Percentiles rank a stretch among this genome's conserved stretches.
Evolutionary conservation across 805 yeast genomes (phyloP).

Genomic region (Clavispora fructus): DNA sequence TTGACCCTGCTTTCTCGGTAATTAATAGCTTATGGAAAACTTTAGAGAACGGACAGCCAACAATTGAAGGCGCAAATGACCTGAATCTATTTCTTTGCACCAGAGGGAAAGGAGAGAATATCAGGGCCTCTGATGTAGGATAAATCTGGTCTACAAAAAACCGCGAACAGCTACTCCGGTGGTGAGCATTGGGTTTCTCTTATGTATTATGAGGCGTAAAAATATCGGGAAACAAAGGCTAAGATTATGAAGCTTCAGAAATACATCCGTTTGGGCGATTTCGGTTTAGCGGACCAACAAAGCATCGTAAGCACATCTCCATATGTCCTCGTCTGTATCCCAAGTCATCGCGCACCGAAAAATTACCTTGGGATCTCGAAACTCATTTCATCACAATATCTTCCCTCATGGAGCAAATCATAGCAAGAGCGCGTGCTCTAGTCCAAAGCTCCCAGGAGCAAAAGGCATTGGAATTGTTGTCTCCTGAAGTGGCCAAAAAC

Average conservation of each 20-base stretch:
- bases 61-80: too few relatives aligned
- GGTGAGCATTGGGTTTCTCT: not conserved
- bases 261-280: too few relatives aligned
- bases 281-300: too few relatives aligned
- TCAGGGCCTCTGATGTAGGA: not conserved
- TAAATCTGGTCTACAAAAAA: not conserved
- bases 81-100: too few relatives aligned
- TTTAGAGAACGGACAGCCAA: too few relatives aligned
- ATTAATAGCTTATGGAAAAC: too few relatives aligned
- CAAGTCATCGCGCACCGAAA: not conserved
- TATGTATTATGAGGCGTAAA: too few relatives aligned
- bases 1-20: too few relatives aligned
- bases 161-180: not conserved
- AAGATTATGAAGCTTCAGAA: too few relatives aligned
- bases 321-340: not conserved
- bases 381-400: not conserved
- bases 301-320: too few relatives aligned
- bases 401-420: conserved; percentile 10
- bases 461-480: conserved; percentile 45
- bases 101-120: not conserved
- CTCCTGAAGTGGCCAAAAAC: conserved; percentile 27
- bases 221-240: too few relatives aligned
- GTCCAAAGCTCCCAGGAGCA: conserved; percentile 48
- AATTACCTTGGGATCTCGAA: not conserved
- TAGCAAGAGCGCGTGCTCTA: conserved; percentile 39